Conservation (phyloP, 169 alveolate species). For the Plasmodium ovale region DNA sequence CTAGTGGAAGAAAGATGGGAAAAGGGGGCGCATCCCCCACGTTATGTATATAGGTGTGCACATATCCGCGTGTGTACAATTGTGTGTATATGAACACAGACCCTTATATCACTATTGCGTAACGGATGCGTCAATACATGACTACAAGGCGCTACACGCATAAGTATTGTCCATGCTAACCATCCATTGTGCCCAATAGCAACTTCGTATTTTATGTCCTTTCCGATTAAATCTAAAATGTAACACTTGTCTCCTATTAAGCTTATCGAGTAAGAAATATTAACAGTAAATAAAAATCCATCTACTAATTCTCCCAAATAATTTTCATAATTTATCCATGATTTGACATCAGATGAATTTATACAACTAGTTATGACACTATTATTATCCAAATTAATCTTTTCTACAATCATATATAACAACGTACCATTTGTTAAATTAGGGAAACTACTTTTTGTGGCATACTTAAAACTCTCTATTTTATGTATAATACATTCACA, state of each 20-base stretch:
- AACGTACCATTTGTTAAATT: constrained; percentile 77
- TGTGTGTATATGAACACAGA: too few relatives aligned
- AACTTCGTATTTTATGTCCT: constrained; percentile 78
- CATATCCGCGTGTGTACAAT: too few relatives aligned
- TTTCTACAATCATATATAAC: constrained; percentile 79
- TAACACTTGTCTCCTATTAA: constrained; percentile 76
- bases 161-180: constrained; percentile 27
- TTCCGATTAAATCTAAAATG: constrained; percentile 79
- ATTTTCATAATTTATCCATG: constrained; percentile 84
- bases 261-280: constrained; percentile 64
- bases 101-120: too few relatives aligned
- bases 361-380: constrained; percentile 79
- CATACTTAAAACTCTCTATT: constrained; percentile 83
- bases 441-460: constrained; percentile 83
- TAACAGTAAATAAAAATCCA: constrained; percentile 80
- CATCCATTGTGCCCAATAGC: constrained; percentile 86
- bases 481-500: constrained; percentile 80
- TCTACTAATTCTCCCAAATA: constrained; percentile 83
- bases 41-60: too few relatives aligned
- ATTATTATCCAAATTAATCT: constrained; percentile 57
- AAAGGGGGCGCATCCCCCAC: background rate
- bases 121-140: too few relatives aligned
- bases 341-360: constrained; percentile 79
- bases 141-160: too few relatives aligned
- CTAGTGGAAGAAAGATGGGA: constrained; percentile 18